A percentile compares a stretch with the other conserved stretches of the same genome.
Evolutionary conservation across 257 asterid species (phyloP).

Genomic region (Prunella vulgaris): DNA sequence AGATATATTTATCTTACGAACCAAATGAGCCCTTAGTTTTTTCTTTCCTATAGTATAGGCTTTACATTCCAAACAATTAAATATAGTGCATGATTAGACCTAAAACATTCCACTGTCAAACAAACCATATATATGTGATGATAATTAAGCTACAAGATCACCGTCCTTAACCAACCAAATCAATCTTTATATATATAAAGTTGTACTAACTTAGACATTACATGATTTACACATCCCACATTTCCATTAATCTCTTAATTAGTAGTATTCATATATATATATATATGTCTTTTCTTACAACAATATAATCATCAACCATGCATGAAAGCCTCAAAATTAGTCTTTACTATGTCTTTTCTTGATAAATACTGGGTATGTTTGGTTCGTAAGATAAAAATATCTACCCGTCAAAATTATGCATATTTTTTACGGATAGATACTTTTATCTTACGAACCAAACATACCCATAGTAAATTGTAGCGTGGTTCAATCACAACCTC

Average conservation of each 20-base stretch:
- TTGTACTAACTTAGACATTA: background rate
- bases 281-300: background rate
- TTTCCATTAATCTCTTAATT: background rate
- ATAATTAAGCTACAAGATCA: background rate
- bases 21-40: no score
- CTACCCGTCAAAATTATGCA: no score
- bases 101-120: conserved; percentile 3
- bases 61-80: background rate
- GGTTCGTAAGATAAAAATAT: no score
- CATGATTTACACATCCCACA: background rate
- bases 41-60: background rate
- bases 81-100: background rate
- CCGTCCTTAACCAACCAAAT: conserved; percentile 16
- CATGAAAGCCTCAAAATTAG: conserved; percentile 13
- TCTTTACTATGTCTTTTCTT: background rate
- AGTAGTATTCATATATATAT: background rate
- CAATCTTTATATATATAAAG: conserved; percentile 11
- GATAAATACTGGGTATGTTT: background rate
- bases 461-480: no score
- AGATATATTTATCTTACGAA: no score
- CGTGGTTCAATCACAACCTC: background rate
- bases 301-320: conserved; percentile 8
- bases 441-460: no score
- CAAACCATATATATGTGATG: background rate
- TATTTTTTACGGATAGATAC: no score